phyloP scores from a whole-genome alignment of 2,329 filamentous ascomycete genomes.

The Acrodontium crateriforme region DNA sequence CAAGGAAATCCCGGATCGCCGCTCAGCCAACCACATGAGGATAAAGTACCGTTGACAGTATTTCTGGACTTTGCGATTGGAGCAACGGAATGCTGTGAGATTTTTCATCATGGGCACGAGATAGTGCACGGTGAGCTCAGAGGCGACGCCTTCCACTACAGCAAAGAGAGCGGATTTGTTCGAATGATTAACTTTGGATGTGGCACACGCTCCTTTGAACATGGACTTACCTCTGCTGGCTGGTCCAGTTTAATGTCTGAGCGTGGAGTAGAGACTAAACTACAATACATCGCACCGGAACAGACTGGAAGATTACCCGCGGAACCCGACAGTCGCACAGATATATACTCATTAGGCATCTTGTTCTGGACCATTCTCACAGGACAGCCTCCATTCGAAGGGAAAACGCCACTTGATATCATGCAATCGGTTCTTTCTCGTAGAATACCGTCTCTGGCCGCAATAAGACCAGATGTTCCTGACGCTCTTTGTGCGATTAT shows the following conservation, averaged over 20 bases:
- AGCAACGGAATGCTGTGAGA: slow-evolving; percentile 70
- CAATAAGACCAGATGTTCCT: slow-evolving; percentile 67
- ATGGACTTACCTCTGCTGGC: slow-evolving; percentile 68
- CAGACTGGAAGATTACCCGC: slow-evolving; percentile 88
- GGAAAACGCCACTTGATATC: slow-evolving; percentile 69
- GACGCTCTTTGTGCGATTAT: slow-evolving; percentile 72
- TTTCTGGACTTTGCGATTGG: slow-evolving; percentile 90
- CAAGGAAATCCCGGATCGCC: slow-evolving; percentile 14
- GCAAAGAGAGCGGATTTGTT: slow-evolving; percentile 53
- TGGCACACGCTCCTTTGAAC: slow-evolving; percentile 76
- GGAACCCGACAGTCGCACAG: slow-evolving; percentile 80
- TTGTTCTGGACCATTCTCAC: slow-evolving; percentile 78
- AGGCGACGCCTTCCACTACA: slow-evolving; percentile 83
- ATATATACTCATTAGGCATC: slow-evolving; percentile 85
- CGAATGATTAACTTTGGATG: slow-evolving; percentile 77
- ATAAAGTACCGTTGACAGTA: slow-evolving; percentile 52
- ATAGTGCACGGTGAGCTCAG: slow-evolving; percentile 84
- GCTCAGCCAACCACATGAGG: slow-evolving; percentile 6
- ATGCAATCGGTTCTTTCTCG: slow-evolving; percentile 78
- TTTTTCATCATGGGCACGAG: slow-evolving; percentile 77
- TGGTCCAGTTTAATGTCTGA: slow-evolving; percentile 78
- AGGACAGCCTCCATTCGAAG: slow-evolving; percentile 67
- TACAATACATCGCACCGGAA: slow-evolving; percentile 86
- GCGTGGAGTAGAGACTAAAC: slow-evolving; percentile 72
- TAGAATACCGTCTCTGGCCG: slow-evolving; percentile 62